Conservation (phyloP, 2,329 filamentous ascomycete species). For the Pyricularia pennisetigena region DNA sequence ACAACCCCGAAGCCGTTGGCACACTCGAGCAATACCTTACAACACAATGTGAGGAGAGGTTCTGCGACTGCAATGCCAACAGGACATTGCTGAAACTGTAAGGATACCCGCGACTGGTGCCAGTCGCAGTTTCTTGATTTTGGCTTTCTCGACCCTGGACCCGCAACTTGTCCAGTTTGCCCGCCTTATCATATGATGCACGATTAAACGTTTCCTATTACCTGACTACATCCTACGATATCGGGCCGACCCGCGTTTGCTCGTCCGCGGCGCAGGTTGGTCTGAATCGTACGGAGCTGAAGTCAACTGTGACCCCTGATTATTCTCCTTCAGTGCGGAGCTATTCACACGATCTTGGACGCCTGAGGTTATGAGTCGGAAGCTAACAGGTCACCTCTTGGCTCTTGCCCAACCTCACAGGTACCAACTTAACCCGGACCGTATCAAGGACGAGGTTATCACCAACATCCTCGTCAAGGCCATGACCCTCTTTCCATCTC, state of each 20-base stretch:
- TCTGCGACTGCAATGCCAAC: slow-evolving; percentile 94
- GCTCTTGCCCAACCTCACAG: slow-evolving; percentile 33
- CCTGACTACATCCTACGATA: slow-evolving; percentile 46
- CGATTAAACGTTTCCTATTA: slow-evolving; percentile 97
- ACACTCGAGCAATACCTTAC: slow-evolving; percentile 91
- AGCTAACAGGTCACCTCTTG: slow-evolving; percentile 7
- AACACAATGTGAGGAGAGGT: slow-evolving; percentile 90
- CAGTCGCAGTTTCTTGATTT: slow-evolving; percentile 9
- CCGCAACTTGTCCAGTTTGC: slow-evolving; percentile 5
- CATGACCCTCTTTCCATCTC: slow-evolving; percentile 91
- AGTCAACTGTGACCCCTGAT: slow-evolving; percentile 67
- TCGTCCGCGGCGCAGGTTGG: background rate
- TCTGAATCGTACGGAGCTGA: slow-evolving; percentile 33
- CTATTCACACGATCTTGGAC: background rate
- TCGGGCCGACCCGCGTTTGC: background rate
- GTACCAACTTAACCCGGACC: slow-evolving; percentile 99
- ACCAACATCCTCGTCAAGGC: slow-evolving; percentile 99
- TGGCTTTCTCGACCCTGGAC: slow-evolving; percentile 8
- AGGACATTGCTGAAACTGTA: slow-evolving; percentile 94
- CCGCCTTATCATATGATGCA: slow-evolving; percentile 52
- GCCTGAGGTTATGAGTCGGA: background rate
- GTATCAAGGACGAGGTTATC: slow-evolving; percentile 90
- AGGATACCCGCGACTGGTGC: slow-evolving; percentile 31
- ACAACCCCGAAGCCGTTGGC: slow-evolving; percentile 94
- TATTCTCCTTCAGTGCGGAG: slow-evolving; percentile 13